Evolutionary conservation across 2,329 filamentous ascomycete species (phyloP).

Genomic region (Trichophyton simii): DNA sequence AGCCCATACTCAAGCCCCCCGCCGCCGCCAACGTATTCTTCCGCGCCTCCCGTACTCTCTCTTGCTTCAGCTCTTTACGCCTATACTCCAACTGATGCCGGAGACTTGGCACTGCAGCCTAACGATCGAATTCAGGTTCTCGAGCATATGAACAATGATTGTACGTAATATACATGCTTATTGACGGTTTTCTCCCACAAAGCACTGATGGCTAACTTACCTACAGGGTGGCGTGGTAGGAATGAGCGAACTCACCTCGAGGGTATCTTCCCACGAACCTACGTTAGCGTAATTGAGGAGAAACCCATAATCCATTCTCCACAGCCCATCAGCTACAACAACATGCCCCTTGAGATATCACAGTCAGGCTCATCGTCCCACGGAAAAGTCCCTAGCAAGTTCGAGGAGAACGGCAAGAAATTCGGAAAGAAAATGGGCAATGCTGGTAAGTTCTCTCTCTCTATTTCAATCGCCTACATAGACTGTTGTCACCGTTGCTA

Average conservation of each 20-base stretch:
- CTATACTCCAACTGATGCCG: slow-evolving; percentile 66
- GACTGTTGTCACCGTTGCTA: slow-evolving; percentile 34
- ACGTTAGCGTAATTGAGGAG: slow-evolving; percentile 61
- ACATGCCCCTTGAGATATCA: slow-evolving; percentile 65
- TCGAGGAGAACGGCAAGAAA: slow-evolving; percentile 73
- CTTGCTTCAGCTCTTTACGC: slow-evolving; percentile 71
- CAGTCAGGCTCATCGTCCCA: slow-evolving; percentile 38
- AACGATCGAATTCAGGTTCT: slow-evolving; percentile 69
- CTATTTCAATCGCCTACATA: not conserved
- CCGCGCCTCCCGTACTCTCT: slow-evolving; percentile 46
- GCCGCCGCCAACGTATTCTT: slow-evolving; percentile 41
- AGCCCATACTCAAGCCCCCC: slow-evolving; percentile 33
- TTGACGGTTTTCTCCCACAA: not conserved
- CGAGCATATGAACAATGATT: slow-evolving; percentile 93
- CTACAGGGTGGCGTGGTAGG: slow-evolving; percentile 62
- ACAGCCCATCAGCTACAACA: slow-evolving; percentile 36
- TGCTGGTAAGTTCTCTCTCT: slow-evolving; percentile 34
- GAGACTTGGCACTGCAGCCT: slow-evolving; percentile 68
- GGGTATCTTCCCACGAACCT: slow-evolving; percentile 90
- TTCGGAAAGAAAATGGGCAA: slow-evolving; percentile 89
- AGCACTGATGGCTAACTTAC: not conserved
- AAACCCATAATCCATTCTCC: slow-evolving; percentile 36
- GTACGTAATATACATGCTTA: slow-evolving; percentile 40
- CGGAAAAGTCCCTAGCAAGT: slow-evolving; percentile 46
- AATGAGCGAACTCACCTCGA: slow-evolving; percentile 72